A percentile compares a stretch with the other conserved stretches of the same genome.
Evolutionary conservation across 1,284 basidiomycete species (phyloP).

Genomic region (Ceratobasidium sp.): DNA sequence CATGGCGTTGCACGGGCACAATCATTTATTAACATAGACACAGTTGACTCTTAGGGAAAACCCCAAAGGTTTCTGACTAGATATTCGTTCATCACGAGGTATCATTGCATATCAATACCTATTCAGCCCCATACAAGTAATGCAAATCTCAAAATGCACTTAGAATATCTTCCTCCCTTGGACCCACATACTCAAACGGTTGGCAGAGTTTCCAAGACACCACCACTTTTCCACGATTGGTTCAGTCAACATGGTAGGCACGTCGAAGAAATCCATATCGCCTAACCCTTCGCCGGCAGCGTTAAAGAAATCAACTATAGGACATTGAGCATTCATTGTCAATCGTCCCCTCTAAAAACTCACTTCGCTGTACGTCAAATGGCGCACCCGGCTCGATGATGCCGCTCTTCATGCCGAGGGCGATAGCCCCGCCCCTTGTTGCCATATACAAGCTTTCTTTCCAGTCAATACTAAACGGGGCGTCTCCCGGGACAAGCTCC

Average conservation of each 20-base stretch:
- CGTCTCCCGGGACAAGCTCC: constrained; percentile 44
- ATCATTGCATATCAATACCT: constrained; percentile 6
- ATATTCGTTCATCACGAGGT: neutral
- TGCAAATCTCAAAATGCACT: neutral
- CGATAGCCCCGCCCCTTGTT: constrained; percentile 74
- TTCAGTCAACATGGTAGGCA: constrained; percentile 52
- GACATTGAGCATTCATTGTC: constrained; percentile 9
- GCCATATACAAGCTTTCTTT: constrained; percentile 79
- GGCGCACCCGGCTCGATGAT: constrained; percentile 69
- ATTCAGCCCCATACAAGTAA: neutral
- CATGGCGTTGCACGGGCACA: neutral
- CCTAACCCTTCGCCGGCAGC: constrained; percentile 58
- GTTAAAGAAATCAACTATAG: constrained; percentile 62
- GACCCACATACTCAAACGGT: constrained; percentile 73
- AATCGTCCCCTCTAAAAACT: no score
- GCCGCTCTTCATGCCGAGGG: constrained; percentile 66
- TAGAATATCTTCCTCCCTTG: constrained; percentile 59
- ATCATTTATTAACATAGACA: neutral
- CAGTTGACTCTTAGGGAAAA: constrained; percentile 43
- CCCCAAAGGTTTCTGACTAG: constrained; percentile 43
- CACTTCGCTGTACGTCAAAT: constrained; percentile 84
- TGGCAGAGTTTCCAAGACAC: constrained; percentile 75
- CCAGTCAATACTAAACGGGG: constrained; percentile 67
- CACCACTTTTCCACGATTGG: constrained; percentile 87
- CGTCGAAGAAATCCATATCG: constrained; percentile 71